Percentiles rank a stretch among this genome's conserved stretches.
These are phyloP conservation scores for Xerocomus potaroensis DNA, from an alignment of 768 basidiomycete species.

Conservation along the genomic window DNA sequence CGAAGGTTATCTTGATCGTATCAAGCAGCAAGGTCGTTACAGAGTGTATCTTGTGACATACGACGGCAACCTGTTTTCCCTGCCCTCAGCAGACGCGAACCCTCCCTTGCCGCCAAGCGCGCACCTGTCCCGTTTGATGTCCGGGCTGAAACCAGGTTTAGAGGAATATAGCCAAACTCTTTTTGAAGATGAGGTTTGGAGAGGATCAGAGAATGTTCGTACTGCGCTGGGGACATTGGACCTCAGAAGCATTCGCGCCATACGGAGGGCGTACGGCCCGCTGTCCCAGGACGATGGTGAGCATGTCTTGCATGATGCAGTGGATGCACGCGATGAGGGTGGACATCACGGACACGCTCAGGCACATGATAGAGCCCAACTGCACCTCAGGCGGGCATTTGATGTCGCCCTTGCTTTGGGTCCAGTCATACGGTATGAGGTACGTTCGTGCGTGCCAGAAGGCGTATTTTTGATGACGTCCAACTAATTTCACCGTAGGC, in stretches of 20 bases:
- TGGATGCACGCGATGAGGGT: slow-evolving; percentile 62
- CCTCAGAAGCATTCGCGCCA: slow-evolving; percentile 59
- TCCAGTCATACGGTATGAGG: slow-evolving; percentile 73
- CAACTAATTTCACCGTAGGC: slow-evolving; percentile 39
- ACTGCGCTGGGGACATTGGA: slow-evolving; percentile 67
- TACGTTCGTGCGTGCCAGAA: slow-evolving; percentile 31
- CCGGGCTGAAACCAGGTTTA: slow-evolving; percentile 25
- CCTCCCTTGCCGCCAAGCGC: slow-evolving; percentile 68
- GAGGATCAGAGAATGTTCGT: slow-evolving; percentile 62
- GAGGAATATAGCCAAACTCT: slow-evolving; percentile 33
- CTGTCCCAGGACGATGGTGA: slow-evolving; percentile 28
- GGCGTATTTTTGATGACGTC: background rate
- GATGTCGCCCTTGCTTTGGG: slow-evolving; percentile 72
- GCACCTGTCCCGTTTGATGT: slow-evolving; percentile 30
- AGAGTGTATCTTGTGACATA: slow-evolving; percentile 68
- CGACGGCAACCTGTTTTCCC: slow-evolving; percentile 66
- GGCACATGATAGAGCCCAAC: slow-evolving; percentile 38
- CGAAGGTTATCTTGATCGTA: slow-evolving; percentile 82
- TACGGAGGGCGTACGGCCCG: slow-evolving; percentile 50
- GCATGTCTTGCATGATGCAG: slow-evolving; percentile 23
- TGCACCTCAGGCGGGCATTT: slow-evolving; percentile 67
- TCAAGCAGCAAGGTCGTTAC: slow-evolving; percentile 55
- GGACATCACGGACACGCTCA: slow-evolving; percentile 52
- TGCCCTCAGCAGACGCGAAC: slow-evolving; percentile 48
- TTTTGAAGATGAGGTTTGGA: slow-evolving; percentile 49